Evolutionary conservation across 345 rosid species (phyloP).

Genomic region (Litchi chinensis): DNA sequence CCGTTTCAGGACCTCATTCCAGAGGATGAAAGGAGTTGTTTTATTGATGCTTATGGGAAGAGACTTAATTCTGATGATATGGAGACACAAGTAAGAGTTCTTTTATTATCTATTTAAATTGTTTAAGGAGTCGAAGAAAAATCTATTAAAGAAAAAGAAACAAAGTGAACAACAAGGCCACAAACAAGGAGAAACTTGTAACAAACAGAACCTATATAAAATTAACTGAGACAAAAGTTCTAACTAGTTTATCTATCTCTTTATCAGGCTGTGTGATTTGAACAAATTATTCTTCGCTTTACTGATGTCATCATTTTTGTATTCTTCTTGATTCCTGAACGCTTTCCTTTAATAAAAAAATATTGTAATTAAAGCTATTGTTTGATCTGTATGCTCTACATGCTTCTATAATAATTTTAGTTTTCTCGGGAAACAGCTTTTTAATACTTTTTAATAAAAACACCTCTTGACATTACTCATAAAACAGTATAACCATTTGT

Average conservation of each 20-base stretch:
- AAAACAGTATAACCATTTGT: too few species aligned
- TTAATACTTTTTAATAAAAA: too few species aligned
- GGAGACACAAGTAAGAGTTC: conserved; percentile 77
- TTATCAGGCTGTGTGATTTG: background rate
- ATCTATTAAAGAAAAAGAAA: background rate
- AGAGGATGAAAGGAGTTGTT: conserved; percentile 69
- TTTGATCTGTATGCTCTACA: background rate
- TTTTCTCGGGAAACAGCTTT: background rate
- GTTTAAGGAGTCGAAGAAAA: background rate
- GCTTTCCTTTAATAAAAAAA: background rate
- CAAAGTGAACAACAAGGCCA: background rate
- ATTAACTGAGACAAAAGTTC: background rate
- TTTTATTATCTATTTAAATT: background rate
- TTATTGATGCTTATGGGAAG: conserved; percentile 73
- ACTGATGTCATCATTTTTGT: background rate
- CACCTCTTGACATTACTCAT: too few species aligned
- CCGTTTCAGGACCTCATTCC: conserved; percentile 92
- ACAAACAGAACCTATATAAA: background rate
- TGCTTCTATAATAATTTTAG: background rate
- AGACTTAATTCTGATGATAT: conserved; percentile 73
- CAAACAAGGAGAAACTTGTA: background rate
- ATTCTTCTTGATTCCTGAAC: conserved; percentile 3
- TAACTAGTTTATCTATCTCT: background rate
- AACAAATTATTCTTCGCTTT: background rate
- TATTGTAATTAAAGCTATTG: background rate